Percentiles rank a stretch among this genome's conserved stretches.
Conservation (phyloP, 2,329 filamentous ascomycete species). For the Scedosporium boydii region DNA sequence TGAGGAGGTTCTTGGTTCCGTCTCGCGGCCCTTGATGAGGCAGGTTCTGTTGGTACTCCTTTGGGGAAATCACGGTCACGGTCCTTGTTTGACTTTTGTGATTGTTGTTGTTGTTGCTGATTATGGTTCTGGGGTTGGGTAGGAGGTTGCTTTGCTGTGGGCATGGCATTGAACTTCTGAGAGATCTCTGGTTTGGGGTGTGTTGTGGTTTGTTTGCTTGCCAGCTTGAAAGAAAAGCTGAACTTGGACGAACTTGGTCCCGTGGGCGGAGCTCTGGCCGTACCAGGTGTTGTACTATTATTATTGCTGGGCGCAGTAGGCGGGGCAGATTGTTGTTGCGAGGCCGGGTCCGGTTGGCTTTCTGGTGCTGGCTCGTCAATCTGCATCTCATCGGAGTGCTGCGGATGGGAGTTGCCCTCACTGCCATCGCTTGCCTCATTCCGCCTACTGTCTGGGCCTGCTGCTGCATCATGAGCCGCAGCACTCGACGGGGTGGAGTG, state of each 20-base stretch:
- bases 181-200: constrained; percentile 57
- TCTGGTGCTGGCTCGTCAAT: background rate
- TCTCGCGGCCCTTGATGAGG: constrained; percentile 31
- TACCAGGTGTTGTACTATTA: constrained; percentile 28
- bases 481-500: background rate
- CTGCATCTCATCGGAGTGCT: background rate
- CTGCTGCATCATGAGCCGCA: background rate
- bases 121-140: constrained; percentile 1
- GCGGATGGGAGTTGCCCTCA: background rate
- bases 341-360: constrained; percentile 12
- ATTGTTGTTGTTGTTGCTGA: constrained; percentile 1
- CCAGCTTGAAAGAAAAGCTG: constrained; percentile 84
- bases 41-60: constrained; percentile 43
- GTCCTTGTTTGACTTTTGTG: constrained; percentile 14
- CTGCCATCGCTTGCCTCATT: background rate
- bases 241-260: constrained; percentile 56
- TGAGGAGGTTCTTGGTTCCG: constrained; percentile 1
- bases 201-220: constrained; percentile 47
- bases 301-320: constrained; percentile 30
- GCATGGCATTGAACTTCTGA: constrained; percentile 57
- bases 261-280: constrained; percentile 31
- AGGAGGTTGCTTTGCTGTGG: constrained; percentile 31
- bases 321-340: constrained; percentile 16
- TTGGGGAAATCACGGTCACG: constrained; percentile 37
- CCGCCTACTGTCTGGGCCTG: background rate